phyloP scores from a whole-genome alignment of 23 red algal species.

The Gracilaria domingensis region DNA sequence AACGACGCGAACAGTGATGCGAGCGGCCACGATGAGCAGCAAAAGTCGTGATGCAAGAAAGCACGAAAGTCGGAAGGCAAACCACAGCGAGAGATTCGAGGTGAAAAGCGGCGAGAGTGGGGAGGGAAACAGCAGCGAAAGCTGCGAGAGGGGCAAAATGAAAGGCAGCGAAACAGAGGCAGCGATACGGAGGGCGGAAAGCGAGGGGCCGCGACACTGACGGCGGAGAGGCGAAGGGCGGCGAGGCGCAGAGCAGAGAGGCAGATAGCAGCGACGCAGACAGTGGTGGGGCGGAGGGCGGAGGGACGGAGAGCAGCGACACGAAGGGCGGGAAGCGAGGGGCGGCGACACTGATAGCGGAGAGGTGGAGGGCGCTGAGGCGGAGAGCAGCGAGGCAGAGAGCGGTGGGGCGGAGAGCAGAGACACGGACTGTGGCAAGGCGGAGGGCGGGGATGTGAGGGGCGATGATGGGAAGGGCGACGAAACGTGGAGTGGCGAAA shows the following conservation, averaged over 20 bases:
- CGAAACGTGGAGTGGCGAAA: not conserved
- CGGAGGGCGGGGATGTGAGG: too few relatives aligned
- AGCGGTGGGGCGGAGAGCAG: constrained; percentile 5
- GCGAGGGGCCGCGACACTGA: too few relatives aligned
- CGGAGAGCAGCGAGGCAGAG: not conserved
- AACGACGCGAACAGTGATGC: too few relatives aligned
- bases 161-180: too few relatives aligned
- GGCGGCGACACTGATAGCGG: not conserved
- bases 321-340: not conserved
- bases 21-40: too few relatives aligned
- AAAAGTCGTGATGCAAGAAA: too few relatives aligned
- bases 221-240: not conserved
- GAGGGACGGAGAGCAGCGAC: not conserved
- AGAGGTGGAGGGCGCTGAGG: not conserved
- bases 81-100: too few relatives aligned
- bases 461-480: not conserved
- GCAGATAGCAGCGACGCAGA: not conserved
- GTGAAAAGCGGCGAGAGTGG: too few relatives aligned
- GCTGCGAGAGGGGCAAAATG: too few relatives aligned
- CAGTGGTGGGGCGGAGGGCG: not conserved
- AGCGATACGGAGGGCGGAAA: too few relatives aligned
- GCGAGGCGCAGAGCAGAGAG: not conserved
- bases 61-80: too few relatives aligned
- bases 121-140: too few relatives aligned
- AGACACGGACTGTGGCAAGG: not conserved